Evolutionary conservation across 768 basidiomycete genomes (phyloP).

Genomic region (Tylopilus intermedius): DNA sequence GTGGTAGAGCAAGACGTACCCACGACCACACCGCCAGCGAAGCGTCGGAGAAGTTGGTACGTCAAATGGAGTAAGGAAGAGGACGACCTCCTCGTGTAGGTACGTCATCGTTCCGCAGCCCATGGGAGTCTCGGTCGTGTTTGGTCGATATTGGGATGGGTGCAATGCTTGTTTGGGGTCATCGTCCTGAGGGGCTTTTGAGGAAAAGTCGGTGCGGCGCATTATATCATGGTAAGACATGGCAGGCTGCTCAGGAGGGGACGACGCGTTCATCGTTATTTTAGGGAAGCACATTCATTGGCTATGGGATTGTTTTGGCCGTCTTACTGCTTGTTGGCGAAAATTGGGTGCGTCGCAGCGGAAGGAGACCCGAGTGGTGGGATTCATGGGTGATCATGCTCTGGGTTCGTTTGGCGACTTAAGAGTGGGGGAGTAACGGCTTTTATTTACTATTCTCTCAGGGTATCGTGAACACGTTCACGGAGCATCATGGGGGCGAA

Average conservation of each 20-base stretch:
- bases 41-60: conserved; percentile 37
- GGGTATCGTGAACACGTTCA: neutral
- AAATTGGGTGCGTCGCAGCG: conserved; percentile 60
- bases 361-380: conserved; percentile 75
- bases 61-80: conserved; percentile 42
- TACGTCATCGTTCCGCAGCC: conserved; percentile 6
- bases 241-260: conserved; percentile 2
- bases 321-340: conserved; percentile 75
- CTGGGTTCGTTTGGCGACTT: conserved; percentile 65
- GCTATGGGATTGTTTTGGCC: conserved; percentile 77
- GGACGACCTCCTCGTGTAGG: conserved; percentile 37
- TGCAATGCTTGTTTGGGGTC: conserved; percentile 83
- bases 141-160: conserved; percentile 85
- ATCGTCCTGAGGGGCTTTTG: conserved; percentile 75
- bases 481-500: conserved; percentile 67
- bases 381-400: conserved; percentile 64
- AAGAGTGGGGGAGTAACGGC: neutral
- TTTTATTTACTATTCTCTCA: neutral
- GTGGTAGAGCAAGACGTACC: conserved; percentile 28
- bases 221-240: conserved; percentile 65
- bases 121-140: conserved; percentile 55
- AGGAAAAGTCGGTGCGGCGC: conserved; percentile 62
- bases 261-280: conserved; percentile 3
- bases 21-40: conserved; percentile 20
- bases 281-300: conserved; percentile 82